phyloP scores from a whole-genome alignment of 495 filamentous ascomycete species.

The Copromyces sp. region DNA sequence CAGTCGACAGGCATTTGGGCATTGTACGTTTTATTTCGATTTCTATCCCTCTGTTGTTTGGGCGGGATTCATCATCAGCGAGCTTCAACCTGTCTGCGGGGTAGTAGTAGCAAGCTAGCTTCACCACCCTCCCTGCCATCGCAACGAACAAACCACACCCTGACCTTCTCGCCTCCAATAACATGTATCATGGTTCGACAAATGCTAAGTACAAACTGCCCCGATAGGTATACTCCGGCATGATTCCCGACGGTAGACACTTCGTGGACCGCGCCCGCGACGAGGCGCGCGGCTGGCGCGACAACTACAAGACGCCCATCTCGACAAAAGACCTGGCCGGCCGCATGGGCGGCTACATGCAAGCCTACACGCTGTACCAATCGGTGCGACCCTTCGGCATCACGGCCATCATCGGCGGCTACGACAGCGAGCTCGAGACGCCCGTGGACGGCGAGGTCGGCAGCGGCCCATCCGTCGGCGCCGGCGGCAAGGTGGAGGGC shows the following conservation, averaged over 20 bases:
- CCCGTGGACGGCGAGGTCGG: constrained; percentile 84
- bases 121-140: constrained; percentile 1
- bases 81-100: not conserved
- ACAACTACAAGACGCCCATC: constrained; percentile 84
- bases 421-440: constrained; percentile 72
- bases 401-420: constrained; percentile 87
- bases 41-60: not conserved
- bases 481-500: constrained; percentile 67
- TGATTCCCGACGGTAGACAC: constrained; percentile 89
- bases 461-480: constrained; percentile 60
- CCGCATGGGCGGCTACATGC: constrained; percentile 88
- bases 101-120: not conserved
- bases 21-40: constrained; percentile 50
- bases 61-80: not conserved
- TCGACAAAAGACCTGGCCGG: constrained; percentile 74
- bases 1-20: constrained; percentile 86
- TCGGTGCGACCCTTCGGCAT: constrained; percentile 94
- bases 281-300: constrained; percentile 82
- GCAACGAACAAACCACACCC: not conserved
- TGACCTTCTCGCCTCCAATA: not conserved
- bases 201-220: not conserved
- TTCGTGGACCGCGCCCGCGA: constrained; percentile 90
- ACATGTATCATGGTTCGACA: not conserved
- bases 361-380: constrained; percentile 94
- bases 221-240: constrained; percentile 74